A percentile compares a stretch with the other conserved stretches of the same genome.
phyloP scores from a whole-genome alignment of 768 basidiomycete genomes.

The Auriscalpium microsporum region DNA sequence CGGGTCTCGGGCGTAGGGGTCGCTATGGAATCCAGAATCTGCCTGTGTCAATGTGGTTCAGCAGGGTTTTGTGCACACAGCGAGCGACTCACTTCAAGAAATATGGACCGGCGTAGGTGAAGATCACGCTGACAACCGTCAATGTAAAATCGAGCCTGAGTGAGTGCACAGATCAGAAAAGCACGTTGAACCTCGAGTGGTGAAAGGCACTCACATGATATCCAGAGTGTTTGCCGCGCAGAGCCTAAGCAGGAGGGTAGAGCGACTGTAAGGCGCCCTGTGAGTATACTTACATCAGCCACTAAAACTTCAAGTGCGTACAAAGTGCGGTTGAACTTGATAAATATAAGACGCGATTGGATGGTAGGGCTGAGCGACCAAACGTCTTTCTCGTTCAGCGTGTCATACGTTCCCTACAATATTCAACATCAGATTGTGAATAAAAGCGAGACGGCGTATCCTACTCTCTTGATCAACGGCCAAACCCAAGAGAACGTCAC shows the following conservation, averaged over 20 bases:
- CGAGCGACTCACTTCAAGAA: conserved; percentile 49
- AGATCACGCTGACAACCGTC: conserved; percentile 59
- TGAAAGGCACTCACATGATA: conserved; percentile 20
- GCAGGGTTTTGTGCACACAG: neutral
- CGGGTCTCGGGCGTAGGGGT: conserved; percentile 42
- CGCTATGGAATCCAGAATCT: conserved; percentile 53
- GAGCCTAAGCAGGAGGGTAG: conserved; percentile 36
- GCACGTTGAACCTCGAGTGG: neutral
- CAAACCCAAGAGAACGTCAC: conserved; percentile 59
- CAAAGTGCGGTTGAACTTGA: conserved; percentile 30
- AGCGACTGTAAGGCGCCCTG: conserved; percentile 4
- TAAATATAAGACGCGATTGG: conserved; percentile 1
- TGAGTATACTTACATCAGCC: neutral
- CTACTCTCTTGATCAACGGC: conserved; percentile 36
- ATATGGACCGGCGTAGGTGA: conserved; percentile 78
- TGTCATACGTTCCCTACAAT: neutral
- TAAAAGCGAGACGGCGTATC: neutral
- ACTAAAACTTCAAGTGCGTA: neutral
- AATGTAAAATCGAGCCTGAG: conserved; percentile 49
- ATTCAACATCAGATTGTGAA: neutral
- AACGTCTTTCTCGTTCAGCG: neutral
- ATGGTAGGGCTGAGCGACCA: neutral
- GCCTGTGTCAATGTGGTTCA: conserved; percentile 19
- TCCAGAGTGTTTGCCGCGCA: conserved; percentile 40
- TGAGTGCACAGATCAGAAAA: conserved; percentile 1